A percentile compares a stretch with the other conserved stretches of the same genome.
Conservation (phyloP, 495 filamentous ascomycete species). For the Cryomyces antarcticus region DNA sequence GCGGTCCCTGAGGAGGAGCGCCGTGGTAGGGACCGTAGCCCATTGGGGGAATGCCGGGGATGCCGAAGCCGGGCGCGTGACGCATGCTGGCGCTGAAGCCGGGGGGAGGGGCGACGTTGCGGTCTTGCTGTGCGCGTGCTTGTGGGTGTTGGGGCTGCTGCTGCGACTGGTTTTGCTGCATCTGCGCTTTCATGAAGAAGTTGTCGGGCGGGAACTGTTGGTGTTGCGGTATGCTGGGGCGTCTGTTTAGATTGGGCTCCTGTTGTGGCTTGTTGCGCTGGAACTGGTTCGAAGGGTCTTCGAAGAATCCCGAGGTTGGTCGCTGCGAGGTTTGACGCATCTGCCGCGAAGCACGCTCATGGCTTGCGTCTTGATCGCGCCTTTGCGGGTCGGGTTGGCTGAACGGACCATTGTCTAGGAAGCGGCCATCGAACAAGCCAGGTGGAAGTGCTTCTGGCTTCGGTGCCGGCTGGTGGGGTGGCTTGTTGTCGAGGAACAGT, state of each 20-base stretch:
- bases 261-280: slow-evolving; percentile 4
- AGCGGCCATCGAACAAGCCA: slow-evolving; percentile 9
- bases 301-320: slow-evolving; percentile 4
- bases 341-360: neutral
- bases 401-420: neutral
- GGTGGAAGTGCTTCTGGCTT: slow-evolving; percentile 12
- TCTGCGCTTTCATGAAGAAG: slow-evolving; percentile 4
- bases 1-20: no score
- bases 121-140: slow-evolving; percentile 3
- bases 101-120: slow-evolving; percentile 12
- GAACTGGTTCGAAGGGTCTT: slow-evolving; percentile 3
- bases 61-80: neutral
- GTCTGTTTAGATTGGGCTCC: slow-evolving; percentile 9
- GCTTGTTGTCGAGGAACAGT: slow-evolving; percentile 12
- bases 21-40: no score
- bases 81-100: slow-evolving; percentile 5
- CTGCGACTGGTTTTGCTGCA: slow-evolving; percentile 3
- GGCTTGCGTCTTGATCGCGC: no score
- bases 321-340: neutral
- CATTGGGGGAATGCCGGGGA: no score
- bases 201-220: slow-evolving; percentile 6
- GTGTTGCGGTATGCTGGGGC: slow-evolving; percentile 10
- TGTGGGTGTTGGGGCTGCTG: slow-evolving; percentile 1
- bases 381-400: slow-evolving; percentile 1
- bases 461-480: slow-evolving; percentile 9